Base-by-base conservation (phyloP, 116 monocot species). In the Posidonia oceanica region DNA sequence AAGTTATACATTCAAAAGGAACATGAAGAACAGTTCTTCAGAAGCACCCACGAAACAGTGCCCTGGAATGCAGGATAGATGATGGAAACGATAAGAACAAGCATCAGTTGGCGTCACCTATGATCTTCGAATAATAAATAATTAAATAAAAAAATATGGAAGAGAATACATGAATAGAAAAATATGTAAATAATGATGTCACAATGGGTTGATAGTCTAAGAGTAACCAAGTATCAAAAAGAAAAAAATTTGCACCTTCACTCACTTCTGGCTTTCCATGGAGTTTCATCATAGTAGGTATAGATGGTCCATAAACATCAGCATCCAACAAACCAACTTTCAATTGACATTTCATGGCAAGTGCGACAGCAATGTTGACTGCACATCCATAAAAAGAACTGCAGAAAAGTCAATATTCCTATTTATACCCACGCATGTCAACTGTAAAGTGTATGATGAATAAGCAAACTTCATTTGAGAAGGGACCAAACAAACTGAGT, bases 221-320 rank as follows among this genome's bases (percentile, higher is more conserved):
- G 12, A 48, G 8, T 48, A 48, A 7, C 12, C 7, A 42, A 48
- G 12, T 12, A 42, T 48, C 37, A 14, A 6, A 37, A 37, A 63
- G 37, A 61, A 39, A 23, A 51, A 11, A 64, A 62, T 67, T 37
- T 56, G 68, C 70, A 97, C 96, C 96, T 97, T 83, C 61, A 82
- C 71, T 81, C 71, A 91, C 83, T 85, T 87, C 92, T 63, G 96
- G 96, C 72, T 97, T 91, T 75, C 72, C 83, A 77, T 89, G 77
- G 8, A 97, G 87, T 60, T 91, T 91, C 96, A 97, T 97, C 92
- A 97, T 89, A 22, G 89, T 91, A 54, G 96, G 96, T 68, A 97
- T 84, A 36, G 91, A 97, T 71, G 96, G 96, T 8, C 96, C 96
- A 77, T 91, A 97, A 60, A 97, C 83, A 78, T 97, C 96, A 69